Evolutionary conservation across 2,329 filamentous ascomycete species (phyloP), one percentile per base, ranked within the genome.

Genomic region (Mycosphaerella sp.): DNA sequence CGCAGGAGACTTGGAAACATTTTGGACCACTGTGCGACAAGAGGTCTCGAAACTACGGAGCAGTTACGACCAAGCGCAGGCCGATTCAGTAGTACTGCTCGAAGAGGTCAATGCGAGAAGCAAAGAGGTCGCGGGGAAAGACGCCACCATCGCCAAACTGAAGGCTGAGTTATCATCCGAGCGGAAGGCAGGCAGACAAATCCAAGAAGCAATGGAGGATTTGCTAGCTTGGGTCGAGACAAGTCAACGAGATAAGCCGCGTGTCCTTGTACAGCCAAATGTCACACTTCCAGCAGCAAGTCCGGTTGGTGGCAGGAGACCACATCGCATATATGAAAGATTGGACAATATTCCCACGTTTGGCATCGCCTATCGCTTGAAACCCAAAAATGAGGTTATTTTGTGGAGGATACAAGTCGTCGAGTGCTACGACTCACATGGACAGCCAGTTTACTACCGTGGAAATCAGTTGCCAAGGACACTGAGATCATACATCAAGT

Each of bases 331-430:
- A 13, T 39, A 34, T 12, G 45, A 42, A 18, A 30, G 34, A 37
- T 4, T 49, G 17, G 39, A 42, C 45, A 32, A 41, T 28, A 41
- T 49, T 3, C 45, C 45, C 4, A 49, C 45, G 9, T 49, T 41
- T 12, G 45, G 39, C 27, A 39, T 49, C 18, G 45, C 39, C 4
- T 49, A 42, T 21, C 39, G 37, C 16, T 34, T 25, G n/a, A 35
- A 27, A 2, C 41, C 37, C 6, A n/a, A 37, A 4, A 41, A 49
- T 9, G 41, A 42, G 7, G 45, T 49, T 17, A 16, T 41, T 2
- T 37, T 49, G 7, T 49, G 45, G 45, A 49, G 41, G 17, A 39
- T 49, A 4, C 45, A 49, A 28, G 45, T 49, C 6, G 45, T 49
- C 3, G 37, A 49, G 12, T n/a, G 25, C 1, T 49, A 49, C 30